Conservation (phyloP, 139 green algal genomes). For the Chlamydomonas sp. region DNA sequence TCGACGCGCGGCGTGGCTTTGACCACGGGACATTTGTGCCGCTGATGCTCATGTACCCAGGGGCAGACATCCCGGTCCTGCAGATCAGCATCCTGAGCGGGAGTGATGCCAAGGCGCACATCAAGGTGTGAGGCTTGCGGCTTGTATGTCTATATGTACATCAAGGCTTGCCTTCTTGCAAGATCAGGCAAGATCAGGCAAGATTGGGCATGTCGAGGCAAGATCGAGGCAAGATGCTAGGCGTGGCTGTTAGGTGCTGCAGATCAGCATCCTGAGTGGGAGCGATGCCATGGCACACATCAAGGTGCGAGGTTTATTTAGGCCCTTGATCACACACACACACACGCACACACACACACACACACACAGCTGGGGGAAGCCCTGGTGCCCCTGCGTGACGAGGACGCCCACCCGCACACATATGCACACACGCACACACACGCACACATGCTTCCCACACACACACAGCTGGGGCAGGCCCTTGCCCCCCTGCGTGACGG, state of each 20-base stretch:
- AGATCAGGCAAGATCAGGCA: too few species aligned
- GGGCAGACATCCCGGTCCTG: constrained; percentile 57
- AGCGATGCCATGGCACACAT: background rate
- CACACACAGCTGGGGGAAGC: background rate
- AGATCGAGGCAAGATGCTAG: too few species aligned
- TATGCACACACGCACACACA: background rate
- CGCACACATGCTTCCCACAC: too few species aligned
- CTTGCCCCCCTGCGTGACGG: constrained; percentile 62
- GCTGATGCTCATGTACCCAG: constrained; percentile 57
- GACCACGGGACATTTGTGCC: constrained; percentile 77
- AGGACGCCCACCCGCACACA: background rate
- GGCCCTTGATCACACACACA: background rate
- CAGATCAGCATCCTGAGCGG: constrained; percentile 45
- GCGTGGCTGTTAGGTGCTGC: too few species aligned
- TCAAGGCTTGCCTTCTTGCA: background rate
- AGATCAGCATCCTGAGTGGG: background rate
- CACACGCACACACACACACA: background rate
- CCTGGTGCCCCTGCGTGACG: background rate
- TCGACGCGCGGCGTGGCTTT: too few species aligned
- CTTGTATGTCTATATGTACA: background rate
- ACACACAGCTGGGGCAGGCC: constrained; percentile 45
- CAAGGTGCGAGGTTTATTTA: background rate
- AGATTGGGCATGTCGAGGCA: background rate
- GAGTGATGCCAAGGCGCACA: constrained; percentile 33
- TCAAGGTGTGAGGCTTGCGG: background rate